Evolutionary conservation across 2,329 filamentous ascomycete species (phyloP).

Genomic region (Scedosporium apiospermum): DNA sequence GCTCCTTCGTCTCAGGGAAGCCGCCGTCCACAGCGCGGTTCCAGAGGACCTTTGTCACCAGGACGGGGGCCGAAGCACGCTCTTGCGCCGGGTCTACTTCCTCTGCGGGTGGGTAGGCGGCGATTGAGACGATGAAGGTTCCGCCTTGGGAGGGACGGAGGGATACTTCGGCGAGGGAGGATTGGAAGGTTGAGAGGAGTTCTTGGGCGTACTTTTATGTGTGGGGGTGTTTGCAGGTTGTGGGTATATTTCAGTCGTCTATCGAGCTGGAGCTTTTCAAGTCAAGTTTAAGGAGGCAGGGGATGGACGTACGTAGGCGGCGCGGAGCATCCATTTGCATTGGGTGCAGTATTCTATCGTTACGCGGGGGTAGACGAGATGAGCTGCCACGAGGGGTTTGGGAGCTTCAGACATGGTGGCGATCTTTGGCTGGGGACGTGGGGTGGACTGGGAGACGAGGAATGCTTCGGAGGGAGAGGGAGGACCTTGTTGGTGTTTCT

Average conservation of each 20-base stretch:
- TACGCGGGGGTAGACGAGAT: constrained; percentile 47
- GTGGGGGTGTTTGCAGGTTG: neutral
- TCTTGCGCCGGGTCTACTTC: neutral
- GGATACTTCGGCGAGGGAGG: constrained; percentile 74
- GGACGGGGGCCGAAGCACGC: neutral
- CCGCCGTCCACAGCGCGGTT: constrained; percentile 79
- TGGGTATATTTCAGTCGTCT: no score
- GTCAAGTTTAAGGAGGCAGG: neutral
- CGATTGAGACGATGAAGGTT: constrained; percentile 66
- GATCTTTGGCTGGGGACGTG: no score
- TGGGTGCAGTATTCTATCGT: constrained; percentile 91
- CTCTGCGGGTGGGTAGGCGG: constrained; percentile 17
- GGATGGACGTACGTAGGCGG: constrained; percentile 60
- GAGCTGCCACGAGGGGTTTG: neutral
- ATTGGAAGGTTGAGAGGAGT: constrained; percentile 84
- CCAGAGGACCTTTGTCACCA: constrained; percentile 59
- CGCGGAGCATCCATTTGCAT: constrained; percentile 84
- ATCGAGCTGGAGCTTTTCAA: no score
- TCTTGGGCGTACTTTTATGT: constrained; percentile 74
- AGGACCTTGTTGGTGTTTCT: no score
- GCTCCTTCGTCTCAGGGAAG: constrained; percentile 87
- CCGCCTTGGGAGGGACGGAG: constrained; percentile 80
- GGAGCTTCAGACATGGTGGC: neutral
- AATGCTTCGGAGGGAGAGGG: no score
- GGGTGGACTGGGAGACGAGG: no score